Evolutionary conservation across 106 monocot species (phyloP), one percentile per base, ranked within the genome.

Genomic region (Cymbidium sinense): DNA sequence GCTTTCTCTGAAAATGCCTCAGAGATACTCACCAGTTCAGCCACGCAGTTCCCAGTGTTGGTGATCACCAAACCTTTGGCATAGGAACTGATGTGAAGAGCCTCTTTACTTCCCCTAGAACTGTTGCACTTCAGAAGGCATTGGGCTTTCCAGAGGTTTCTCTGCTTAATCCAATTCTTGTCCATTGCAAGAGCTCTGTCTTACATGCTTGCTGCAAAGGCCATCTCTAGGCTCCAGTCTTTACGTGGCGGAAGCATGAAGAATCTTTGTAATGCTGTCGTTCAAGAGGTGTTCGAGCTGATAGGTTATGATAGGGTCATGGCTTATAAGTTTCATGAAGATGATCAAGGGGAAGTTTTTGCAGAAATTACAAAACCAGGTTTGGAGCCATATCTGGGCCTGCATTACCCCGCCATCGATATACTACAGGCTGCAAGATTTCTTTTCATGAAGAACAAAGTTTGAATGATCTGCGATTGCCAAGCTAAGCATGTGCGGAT

Each of bases 401-500:
- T 98, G 72, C 98, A 94, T 75, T 98, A 98, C 76, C 98, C 98
- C 0, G 94, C 98, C 0, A 98, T 94, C 0, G 98, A 98, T 76
- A 98, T 98, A 3, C 94, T 94, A 37, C 98, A 94, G 77, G 98
- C 98, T 5, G 88, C 98, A 0, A 78, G 98, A 20, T 98, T 98
- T 69, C 84, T 98, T 12, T 98, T 98, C 75, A 84, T 98, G 90
- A 98, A 98, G 84, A 98, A 86, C 80, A 94, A 90, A 77, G 92
- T 98, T 18, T 76, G 98, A 1, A 94, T 98, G 91, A 98, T 98
- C 70, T 98, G 98, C 19, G 98, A 98, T 31, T 98, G 94, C 82
- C 84, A 79, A 10, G 98, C 94, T 0, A 90, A 82, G 47, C 88
- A 89, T 5, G 82, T 94, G 11, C 82, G 80, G 77, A 80, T 98